Conservation (phyloP, 2,329 filamentous ascomycete species). For the Scytalidium sp. region DNA sequence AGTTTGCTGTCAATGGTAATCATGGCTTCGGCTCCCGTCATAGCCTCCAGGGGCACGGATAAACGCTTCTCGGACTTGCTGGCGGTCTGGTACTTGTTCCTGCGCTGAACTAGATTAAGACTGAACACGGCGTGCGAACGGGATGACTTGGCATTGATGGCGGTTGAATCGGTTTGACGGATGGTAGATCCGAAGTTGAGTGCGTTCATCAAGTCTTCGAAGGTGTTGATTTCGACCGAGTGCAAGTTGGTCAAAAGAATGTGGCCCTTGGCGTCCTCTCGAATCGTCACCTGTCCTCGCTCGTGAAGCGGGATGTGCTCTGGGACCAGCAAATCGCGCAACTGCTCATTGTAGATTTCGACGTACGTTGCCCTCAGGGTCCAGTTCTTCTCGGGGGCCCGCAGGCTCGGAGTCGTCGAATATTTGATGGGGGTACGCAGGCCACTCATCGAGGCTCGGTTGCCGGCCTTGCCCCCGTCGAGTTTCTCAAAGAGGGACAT, state of each 20-base stretch:
- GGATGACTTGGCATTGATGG: conserved; percentile 96
- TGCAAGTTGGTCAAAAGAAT: conserved; percentile 90
- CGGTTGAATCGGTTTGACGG: conserved; percentile 93
- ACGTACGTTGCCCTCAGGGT: conserved; percentile 92
- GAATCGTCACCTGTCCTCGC: conserved; percentile 79
- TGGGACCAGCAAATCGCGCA: conserved; percentile 83
- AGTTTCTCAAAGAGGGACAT: conserved; percentile 85
- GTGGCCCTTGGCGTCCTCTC: conserved; percentile 90
- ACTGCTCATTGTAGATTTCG: conserved; percentile 96
- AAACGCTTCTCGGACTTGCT: conserved; percentile 74
- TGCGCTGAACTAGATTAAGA: conserved; percentile 86
- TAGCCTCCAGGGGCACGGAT: conserved; percentile 80
- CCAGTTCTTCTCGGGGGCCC: conserved; percentile 70
- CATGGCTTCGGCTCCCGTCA: conserved; percentile 65
- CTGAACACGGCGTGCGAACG: conserved; percentile 97
- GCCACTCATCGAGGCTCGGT: conserved; percentile 70
- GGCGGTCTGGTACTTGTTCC: conserved; percentile 50
- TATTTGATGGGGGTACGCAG: conserved; percentile 79
- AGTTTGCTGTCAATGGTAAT: conserved; percentile 96
- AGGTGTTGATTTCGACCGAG: conserved; percentile 84
- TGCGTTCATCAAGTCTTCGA: conserved; percentile 85
- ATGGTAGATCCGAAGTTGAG: conserved; percentile 92
- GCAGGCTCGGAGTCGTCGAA: conserved; percentile 43
- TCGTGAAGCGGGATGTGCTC: conserved; percentile 69
- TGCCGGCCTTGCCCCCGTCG: conserved; percentile 49